Percentiles rank a stretch among this genome's conserved stretches.
phyloP scores from a whole-genome alignment of 2,329 filamentous ascomycete species.

The Sarocladiaceae sp. region DNA sequence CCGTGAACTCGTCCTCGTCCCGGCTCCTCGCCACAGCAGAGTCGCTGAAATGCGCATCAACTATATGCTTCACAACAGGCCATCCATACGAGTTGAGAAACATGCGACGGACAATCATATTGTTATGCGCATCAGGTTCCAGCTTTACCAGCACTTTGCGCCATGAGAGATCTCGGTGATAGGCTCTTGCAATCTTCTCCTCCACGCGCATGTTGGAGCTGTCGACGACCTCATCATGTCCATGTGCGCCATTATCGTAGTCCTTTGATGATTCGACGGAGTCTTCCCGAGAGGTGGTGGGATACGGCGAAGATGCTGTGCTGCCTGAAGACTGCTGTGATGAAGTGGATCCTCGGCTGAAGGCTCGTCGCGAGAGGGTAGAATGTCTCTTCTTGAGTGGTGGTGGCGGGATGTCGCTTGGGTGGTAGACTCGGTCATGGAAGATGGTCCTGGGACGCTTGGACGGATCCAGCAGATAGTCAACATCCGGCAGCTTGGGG shows the following conservation, averaged over 20 bases:
- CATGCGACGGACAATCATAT: constrained; percentile 93
- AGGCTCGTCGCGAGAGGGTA: constrained; percentile 27
- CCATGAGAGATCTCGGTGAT: constrained; percentile 89
- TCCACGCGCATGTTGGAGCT: constrained; percentile 80
- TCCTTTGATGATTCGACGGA: constrained; percentile 40
- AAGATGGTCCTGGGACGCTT: constrained; percentile 87
- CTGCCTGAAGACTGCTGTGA: constrained; percentile 17
- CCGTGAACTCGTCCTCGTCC: constrained; percentile 62
- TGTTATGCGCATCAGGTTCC: constrained; percentile 97
- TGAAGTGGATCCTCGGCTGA: constrained; percentile 18
- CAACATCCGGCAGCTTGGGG: constrained; percentile 75
- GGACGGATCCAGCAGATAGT: constrained; percentile 80
- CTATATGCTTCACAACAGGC: constrained; percentile 93
- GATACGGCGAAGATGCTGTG: constrained; percentile 29
- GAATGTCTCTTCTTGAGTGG: constrained; percentile 55
- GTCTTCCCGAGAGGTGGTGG: constrained; percentile 30
- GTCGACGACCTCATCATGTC: constrained; percentile 42
- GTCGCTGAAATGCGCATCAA: constrained; percentile 90
- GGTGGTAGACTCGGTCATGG: constrained; percentile 93
- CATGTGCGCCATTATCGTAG: constrained; percentile 45
- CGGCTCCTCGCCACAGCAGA: constrained; percentile 55
- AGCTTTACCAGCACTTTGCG: constrained; percentile 93
- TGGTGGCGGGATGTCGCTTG: constrained; percentile 83
- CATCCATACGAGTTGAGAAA: constrained; percentile 97
- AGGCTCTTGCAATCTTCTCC: constrained; percentile 95